Evolutionary conservation across 768 basidiomycete genomes (phyloP), one percentile per base, ranked within the genome.

Genomic region (Amanita pseudoporphyria): DNA sequence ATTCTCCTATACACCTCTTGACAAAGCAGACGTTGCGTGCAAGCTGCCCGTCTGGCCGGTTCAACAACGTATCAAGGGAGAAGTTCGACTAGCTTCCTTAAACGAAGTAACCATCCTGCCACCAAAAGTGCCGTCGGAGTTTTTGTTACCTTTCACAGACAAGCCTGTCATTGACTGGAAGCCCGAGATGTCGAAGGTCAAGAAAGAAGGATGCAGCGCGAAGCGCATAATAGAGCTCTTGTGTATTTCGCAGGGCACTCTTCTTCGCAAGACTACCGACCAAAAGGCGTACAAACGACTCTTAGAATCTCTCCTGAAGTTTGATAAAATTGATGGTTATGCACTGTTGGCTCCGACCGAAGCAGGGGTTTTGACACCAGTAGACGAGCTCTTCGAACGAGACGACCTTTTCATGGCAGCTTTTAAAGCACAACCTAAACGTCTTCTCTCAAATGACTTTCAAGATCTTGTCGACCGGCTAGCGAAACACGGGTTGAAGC

Each of bases 21-120:
- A 60, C 10, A 22, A 36, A 6, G 50, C 57, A 18, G 33, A 60
- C 37, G 35, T 57, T 14, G 66, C 64, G 2, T 53, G 42, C 24
- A 42, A 37, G n/a, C 60, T 73, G 39, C 70, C 71, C 12, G 62
- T 70, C 16, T 68, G 67, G 68, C 57, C 54, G 5, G 60, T 58
- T 3, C 52, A 45, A 21, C 54, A 44, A 28, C 42, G 33, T 46
- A 55, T 31, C 40, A 39, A 28, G 26, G 7, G 44, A 7, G 51
- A 35, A 16, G 52, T 52, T 40, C 57, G 57, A 44, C 55, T 58
- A 16, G 38, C 48, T 18, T 54, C 54, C 13, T 54, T 38, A 49
- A 31, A 41, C 47, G 24, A 57, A 54, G 6, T 49, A 59, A 12
- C 46, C 38, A 36, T 53, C 56, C 42, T 54, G 60, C 24, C 58